Evolutionary conservation across 176 grass and related monocot genomes (phyloP), one percentile per base, ranked within the genome.

Genomic region (Dendrocalamus sinicus): DNA sequence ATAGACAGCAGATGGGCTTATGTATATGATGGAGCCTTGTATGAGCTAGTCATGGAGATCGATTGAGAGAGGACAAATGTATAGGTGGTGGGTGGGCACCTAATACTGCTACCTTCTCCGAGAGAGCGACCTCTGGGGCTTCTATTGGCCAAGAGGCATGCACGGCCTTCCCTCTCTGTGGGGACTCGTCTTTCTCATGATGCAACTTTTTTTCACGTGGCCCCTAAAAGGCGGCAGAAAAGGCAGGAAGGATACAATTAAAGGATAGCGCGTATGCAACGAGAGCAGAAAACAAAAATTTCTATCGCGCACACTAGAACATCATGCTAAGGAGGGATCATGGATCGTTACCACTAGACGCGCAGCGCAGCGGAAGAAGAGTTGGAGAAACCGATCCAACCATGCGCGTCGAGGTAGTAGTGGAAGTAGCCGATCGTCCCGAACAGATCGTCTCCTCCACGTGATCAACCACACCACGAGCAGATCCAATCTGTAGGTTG

Each of bases 161-260:
- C 45, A 82, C 22, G 22, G 59, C 13, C 41, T 76, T 58, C 9
- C 48, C 17, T 28, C 15, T 39, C 32, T 23, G 54, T 43, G 41
- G 61, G 30, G 26, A 8, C 26, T 82, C 59, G 28, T 82, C 64
- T 91, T 69, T 46, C 64, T 65, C 39, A 81, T 92, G 75, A 89
- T 86, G 66, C 9, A 77, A 79, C 58, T 17, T 88, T 92, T 81
- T 82, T 44, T 64, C 71, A 63, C 60, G 67, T 85, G 82, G 63
- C 87, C 39, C 87, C 77, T 59, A 83, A 67, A 89, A 81, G 87
- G 90, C 67, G 60, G 87, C 83, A 92, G 73, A 86, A 79, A 92
- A 89, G 17, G 77, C 77, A 32, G 76, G 50, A n/a, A 85, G 50
- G 68, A 73, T 73, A 28, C 78, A 55, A n/a, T n/a, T n/a, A n/a